phyloP scores from a whole-genome alignment of 345 rosid species.

The Rhodomyrtus tomentosa region DNA sequence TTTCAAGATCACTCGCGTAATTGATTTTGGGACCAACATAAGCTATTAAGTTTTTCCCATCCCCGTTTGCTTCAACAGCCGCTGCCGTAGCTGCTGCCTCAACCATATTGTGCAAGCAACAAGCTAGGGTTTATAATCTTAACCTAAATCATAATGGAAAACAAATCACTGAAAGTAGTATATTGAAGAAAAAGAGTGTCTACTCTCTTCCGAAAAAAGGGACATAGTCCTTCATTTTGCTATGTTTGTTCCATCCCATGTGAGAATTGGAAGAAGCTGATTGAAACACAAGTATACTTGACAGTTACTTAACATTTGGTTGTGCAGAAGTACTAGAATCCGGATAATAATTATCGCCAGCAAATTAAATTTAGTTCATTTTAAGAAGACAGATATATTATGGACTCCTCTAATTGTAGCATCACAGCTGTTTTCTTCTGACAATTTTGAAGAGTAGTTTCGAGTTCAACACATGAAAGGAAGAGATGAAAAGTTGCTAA shows the following conservation, averaged over 20 bases:
- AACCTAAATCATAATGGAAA: neutral
- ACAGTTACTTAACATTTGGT: neutral
- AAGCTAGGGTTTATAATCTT: neutral
- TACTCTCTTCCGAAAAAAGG: neutral
- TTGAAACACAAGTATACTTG: neutral
- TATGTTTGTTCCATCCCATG: neutral
- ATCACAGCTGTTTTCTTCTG: neutral
- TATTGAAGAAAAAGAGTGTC: neutral
- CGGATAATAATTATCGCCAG: neutral
- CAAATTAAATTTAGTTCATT: neutral
- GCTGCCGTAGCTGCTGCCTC: conserved; percentile 7
- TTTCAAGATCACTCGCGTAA: neutral
- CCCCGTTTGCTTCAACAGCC: conserved; percentile 6
- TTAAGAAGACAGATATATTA: neutral
- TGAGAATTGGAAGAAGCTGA: neutral
- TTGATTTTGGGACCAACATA: neutral
- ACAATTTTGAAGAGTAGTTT: neutral
- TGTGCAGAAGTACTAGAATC: neutral
- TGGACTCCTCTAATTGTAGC: neutral
- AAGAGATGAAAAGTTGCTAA: neutral
- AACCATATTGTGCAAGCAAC: neutral
- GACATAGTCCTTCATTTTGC: neutral
- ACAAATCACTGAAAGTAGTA: neutral
- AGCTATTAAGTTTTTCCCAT: neutral
- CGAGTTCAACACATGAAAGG: neutral